Base-by-base conservation (phyloP, 2,329 filamentous ascomycete species). In the Ascosphaera apis region DNA sequence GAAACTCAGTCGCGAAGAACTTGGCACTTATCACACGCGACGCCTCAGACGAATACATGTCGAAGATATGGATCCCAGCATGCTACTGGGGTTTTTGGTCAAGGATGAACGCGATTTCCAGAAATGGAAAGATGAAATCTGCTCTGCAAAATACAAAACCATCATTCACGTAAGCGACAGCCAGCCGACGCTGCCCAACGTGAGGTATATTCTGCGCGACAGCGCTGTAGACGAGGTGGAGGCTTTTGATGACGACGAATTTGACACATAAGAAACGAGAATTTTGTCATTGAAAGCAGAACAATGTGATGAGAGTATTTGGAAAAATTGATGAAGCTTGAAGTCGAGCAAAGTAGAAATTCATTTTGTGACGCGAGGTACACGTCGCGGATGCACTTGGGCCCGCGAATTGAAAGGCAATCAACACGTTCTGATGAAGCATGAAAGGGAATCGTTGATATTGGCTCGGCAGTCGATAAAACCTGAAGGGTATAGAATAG, bases 11-110 rank as follows among this genome's bases (percentile, higher is more conserved):
- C 48, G 61, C 5, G 76, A 80, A 45, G 83, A 95, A 39, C 53
- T 92, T 12, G 69, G 76, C 37, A 77, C 77, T 1, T 93, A 82
- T 48, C 86, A 98, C 52, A 95, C 84, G 0, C 69, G 80, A 35
- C 74, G 86, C 34, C 59, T 98, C 13, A 72, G 86, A 27, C 69
- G 78, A 38, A 65, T 98, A 19, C 76, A 88, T 45, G 67, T 98
- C 34, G 72, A 73, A 40, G 84, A 95, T 49, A 88, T 98, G 80
- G 88, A 98, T 48, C 88, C 88, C 0, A 93, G 83, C 49, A 98
- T 98, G 88, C 60, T 98, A 31, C 80, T 98, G 43, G 86, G 82
- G 3, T 95, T 95, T 48, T 58, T 98, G 25, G 83, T 98, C 41
- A 69, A 66, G 30, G 71, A 79, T 39, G 74, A 86, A 45, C 66